Percentiles rank a stretch among this genome's conserved stretches.
Evolutionary conservation across 257 asterid species (phyloP).

Genomic region (Solanum megistacrolobum): DNA sequence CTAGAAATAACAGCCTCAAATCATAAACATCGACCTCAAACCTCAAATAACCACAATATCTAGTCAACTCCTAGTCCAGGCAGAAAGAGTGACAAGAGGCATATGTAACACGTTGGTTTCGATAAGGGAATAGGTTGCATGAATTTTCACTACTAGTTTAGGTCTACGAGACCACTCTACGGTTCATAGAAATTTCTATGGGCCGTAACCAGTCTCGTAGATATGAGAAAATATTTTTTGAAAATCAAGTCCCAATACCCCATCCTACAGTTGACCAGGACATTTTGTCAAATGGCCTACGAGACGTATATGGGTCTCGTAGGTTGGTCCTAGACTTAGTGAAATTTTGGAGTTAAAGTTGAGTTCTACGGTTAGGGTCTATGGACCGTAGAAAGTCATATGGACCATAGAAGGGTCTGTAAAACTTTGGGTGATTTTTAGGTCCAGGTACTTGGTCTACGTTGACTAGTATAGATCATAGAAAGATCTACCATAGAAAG

Average conservation of each 20-base stretch:
- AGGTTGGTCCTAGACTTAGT: not conserved
- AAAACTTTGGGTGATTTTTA: not conserved
- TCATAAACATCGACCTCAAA: not conserved
- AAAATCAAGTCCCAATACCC: not conserved
- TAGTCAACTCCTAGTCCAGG: not conserved
- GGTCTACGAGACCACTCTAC: not conserved
- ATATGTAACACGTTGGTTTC: too few species aligned
- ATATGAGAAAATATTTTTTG: too few species aligned
- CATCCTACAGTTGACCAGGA: not conserved
- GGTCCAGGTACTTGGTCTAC: not conserved
- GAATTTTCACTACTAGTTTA: not conserved
- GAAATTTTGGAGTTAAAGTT: too few species aligned
- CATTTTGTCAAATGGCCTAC: not conserved
- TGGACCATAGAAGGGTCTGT: not conserved
- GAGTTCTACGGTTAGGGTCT: too few species aligned
- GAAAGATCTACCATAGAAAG: not conserved
- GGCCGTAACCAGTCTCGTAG: not conserved
- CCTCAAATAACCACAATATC: not conserved
- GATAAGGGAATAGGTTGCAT: not conserved
- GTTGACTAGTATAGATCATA: too few species aligned
- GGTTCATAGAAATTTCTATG: not conserved
- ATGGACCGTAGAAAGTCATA: not conserved
- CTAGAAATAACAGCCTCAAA: too few species aligned
- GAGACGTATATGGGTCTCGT: not conserved
- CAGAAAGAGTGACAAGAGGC: not conserved